Evolutionary conservation across 495 filamentous ascomycete species (phyloP).

Genomic region (Penicillium simplicissimum): DNA sequence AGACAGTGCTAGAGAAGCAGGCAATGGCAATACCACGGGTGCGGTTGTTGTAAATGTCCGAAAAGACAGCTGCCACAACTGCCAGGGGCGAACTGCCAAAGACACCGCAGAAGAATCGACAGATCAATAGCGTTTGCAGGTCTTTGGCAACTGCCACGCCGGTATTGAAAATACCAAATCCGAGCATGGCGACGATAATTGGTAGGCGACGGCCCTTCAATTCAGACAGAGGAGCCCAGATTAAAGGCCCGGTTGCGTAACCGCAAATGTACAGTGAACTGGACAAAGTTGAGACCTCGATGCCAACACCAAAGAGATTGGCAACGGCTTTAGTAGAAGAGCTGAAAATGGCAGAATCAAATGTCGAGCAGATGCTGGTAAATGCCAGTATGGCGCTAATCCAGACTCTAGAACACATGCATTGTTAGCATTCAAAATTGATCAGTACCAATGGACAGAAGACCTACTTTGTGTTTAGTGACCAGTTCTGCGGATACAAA

Average conservation of each 20-base stretch:
- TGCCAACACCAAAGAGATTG: slow-evolving; percentile 50
- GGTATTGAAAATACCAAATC: slow-evolving; percentile 59
- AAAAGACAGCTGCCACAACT: slow-evolving; percentile 86
- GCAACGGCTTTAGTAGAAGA: slow-evolving; percentile 22
- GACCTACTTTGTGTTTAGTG: slow-evolving; percentile 65
- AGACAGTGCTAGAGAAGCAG: slow-evolving; percentile 81
- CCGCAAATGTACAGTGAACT: slow-evolving; percentile 60
- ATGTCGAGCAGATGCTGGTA: slow-evolving; percentile 43
- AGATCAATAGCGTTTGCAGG: slow-evolving; percentile 57
- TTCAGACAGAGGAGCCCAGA: slow-evolving; percentile 70
- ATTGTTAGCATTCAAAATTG: neutral
- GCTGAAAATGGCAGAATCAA: slow-evolving; percentile 40
- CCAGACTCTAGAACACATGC: slow-evolving; percentile 16
- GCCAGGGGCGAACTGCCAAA: slow-evolving; percentile 72
- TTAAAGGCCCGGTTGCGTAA: slow-evolving; percentile 59
- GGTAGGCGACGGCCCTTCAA: slow-evolving; percentile 58
- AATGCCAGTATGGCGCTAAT: slow-evolving; percentile 40
- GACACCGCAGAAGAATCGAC: slow-evolving; percentile 67
- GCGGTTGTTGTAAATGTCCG: slow-evolving; percentile 83
- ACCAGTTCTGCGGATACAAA: slow-evolving; percentile 80
- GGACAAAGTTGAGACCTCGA: slow-evolving; percentile 55
- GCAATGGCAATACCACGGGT: slow-evolving; percentile 68
- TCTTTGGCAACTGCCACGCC: slow-evolving; percentile 62
- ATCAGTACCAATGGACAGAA: neutral
- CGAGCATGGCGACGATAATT: slow-evolving; percentile 54